Evolutionary conservation across 78 protist genomes (phyloP).

Genomic region (Chrysochromulina tobinii): DNA sequence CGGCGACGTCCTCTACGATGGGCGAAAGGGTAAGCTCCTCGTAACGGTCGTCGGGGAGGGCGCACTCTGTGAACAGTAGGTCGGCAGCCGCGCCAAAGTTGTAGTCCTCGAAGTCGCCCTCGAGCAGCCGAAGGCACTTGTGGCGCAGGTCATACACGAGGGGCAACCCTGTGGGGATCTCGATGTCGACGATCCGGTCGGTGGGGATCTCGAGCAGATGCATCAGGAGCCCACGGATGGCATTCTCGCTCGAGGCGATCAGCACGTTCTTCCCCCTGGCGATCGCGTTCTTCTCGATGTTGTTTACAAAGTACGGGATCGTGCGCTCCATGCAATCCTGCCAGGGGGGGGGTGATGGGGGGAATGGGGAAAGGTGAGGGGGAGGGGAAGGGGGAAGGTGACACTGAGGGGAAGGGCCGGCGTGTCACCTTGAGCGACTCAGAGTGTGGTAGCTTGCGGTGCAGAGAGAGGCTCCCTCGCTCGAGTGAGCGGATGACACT

Average conservation of each 20-base stretch:
- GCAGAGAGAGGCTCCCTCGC: background rate
- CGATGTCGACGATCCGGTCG: background rate
- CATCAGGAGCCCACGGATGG: conserved; percentile 20
- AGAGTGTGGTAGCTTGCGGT: background rate
- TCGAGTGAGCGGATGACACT: background rate
- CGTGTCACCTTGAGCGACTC: background rate
- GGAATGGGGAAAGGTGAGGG: no score
- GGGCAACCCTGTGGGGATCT: conserved; percentile 4
- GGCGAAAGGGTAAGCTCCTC: no score
- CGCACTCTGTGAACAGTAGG: no score
- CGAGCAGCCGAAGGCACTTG: background rate
- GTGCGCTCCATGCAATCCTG: conserved; percentile 28
- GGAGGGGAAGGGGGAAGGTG: no score
- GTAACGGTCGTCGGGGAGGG: no score
- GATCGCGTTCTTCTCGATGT: background rate
- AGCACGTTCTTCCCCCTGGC: background rate
- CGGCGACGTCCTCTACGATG: no score
- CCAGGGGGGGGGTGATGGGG: no score
- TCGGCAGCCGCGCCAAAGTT: background rate
- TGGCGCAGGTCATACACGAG: background rate
- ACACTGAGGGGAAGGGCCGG: no score
- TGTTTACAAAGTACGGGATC: background rate
- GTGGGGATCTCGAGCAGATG: background rate
- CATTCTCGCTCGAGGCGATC: background rate
- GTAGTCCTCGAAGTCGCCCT: background rate